Conservation (phyloP, 176 grass and related monocot genomes). For the Bromus sterilis region DNA sequence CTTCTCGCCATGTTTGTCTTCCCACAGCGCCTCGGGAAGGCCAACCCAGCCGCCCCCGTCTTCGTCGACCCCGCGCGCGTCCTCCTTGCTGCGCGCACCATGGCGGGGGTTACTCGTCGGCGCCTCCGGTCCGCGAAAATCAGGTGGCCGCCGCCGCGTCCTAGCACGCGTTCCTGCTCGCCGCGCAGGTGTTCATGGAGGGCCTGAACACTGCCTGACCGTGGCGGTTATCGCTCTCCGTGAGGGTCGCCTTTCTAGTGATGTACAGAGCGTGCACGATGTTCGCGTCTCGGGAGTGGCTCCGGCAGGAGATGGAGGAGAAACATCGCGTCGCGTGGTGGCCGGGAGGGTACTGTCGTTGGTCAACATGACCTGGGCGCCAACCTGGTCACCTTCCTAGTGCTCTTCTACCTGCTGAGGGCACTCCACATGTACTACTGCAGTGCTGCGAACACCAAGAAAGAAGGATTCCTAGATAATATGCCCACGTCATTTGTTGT, state of each 20-base stretch:
- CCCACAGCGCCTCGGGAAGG: conserved; percentile 21
- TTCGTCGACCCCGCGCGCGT: conserved; percentile 11
- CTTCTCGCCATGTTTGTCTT: conserved; percentile 34
- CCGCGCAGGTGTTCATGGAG: conserved; percentile 72
- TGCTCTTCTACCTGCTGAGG: conserved; percentile 77
- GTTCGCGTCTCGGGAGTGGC: conserved; percentile 62
- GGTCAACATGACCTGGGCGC: conserved; percentile 46
- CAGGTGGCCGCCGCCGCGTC: conserved; percentile 26
- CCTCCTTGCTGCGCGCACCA: conserved; percentile 33
- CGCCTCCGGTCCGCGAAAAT: conserved; percentile 43
- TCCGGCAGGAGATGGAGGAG: conserved; percentile 39
- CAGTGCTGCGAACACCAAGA: neutral
- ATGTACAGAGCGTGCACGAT: conserved; percentile 64
- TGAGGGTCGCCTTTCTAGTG: conserved; percentile 47
- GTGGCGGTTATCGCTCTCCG: conserved; percentile 53
- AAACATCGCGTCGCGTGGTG: conserved; percentile 6
- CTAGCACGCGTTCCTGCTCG: conserved; percentile 73
- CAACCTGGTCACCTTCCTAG: conserved; percentile 64
- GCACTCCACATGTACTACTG: conserved; percentile 49
- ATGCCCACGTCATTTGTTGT: neutral
- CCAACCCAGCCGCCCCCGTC: conserved; percentile 28
- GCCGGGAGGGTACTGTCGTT: conserved; percentile 45
- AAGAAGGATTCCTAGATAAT: conserved; percentile 21
- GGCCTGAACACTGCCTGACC: conserved; percentile 44
- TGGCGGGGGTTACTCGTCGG: conserved; percentile 36